A percentile compares a stretch with the other conserved stretches of the same genome.
Evolutionary conservation across 2,329 filamentous ascomycete species (phyloP).

Genomic region (Coccinonectria pachysandricola): DNA sequence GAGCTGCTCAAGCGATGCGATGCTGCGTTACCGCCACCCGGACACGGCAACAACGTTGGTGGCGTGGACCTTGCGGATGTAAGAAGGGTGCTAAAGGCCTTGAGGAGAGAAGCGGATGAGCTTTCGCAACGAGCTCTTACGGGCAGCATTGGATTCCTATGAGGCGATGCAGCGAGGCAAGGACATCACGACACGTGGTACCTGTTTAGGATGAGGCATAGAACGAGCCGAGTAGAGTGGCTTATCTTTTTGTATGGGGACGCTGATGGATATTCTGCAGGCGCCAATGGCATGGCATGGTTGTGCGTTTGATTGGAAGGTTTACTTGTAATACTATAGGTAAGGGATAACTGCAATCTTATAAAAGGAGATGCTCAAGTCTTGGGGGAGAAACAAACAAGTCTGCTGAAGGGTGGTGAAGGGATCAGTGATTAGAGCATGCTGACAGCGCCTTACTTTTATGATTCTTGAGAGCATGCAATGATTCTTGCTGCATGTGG

Average conservation of each 20-base stretch:
- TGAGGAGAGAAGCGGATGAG: slow-evolving; percentile 34
- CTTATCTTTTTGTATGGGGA: slow-evolving; percentile 16
- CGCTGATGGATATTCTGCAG: slow-evolving; percentile 20
- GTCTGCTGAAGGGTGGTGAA: too few species aligned
- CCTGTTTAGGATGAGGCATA: slow-evolving; percentile 9
- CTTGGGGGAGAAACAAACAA: too few species aligned
- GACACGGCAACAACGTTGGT: slow-evolving; percentile 33
- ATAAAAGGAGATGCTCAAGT: too few species aligned
- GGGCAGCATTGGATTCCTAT: slow-evolving; percentile 36
- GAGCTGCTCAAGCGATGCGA: slow-evolving; percentile 44
- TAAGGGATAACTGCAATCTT: slow-evolving; percentile 9
- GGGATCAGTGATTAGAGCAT: too few species aligned
- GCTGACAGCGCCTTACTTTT: too few species aligned
- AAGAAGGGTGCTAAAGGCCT: slow-evolving; percentile 29
- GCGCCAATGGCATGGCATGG: slow-evolving; percentile 20
- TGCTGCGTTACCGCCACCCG: slow-evolving; percentile 28
- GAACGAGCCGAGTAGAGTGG: slow-evolving; percentile 2
- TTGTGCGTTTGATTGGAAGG: slow-evolving; percentile 19
- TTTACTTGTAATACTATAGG: slow-evolving; percentile 19
- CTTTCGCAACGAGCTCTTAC: slow-evolving; percentile 32
- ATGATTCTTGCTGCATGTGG: too few species aligned
- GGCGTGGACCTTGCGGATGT: slow-evolving; percentile 36
- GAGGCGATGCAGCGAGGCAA: slow-evolving; percentile 10
- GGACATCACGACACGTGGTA: slow-evolving; percentile 2
- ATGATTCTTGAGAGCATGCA: too few species aligned